Evolutionary conservation across 1,284 basidiomycete species (phyloP), one percentile per base, ranked within the genome.

Genomic region (Heterobasidion parviporum): DNA sequence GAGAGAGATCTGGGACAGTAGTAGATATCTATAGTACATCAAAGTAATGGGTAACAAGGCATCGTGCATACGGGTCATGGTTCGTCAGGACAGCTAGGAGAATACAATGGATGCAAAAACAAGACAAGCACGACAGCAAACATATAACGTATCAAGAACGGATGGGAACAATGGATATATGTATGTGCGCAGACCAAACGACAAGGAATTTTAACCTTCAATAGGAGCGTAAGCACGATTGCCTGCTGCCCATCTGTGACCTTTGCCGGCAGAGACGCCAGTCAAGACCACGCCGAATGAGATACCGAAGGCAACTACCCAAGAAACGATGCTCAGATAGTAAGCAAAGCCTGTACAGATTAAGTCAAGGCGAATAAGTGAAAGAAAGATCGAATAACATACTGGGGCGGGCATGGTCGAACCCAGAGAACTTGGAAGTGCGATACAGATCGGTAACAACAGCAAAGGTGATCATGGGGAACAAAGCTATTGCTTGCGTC

Each of bases 181-280:
- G 46, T n/a, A n/a, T 14, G 16, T 5, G 46, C n/a, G 51, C 6
- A 54, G 7, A 54, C n/a, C 18, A 34, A 35, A 50, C 9, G 1
- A 33, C 10, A 3, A n/a, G 32, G 15, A 38, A 12, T 47, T 54
- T 56, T 34, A 61, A 6, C 43, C 68, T 35, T 61, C 50, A 52
- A 87, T 84, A 16, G 75, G 78, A 41, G 67, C 71, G 64, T 89
- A 89, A 8, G 81, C 79, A 56, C 86, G 76, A 62, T 86, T 85
- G 51, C 87, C 87, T 44, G 87, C 87, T 48, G 87, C 87, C 87
- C 87, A 90, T 56, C 70, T 72, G 61, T 85, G 74, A 6, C 88
- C 88, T 51, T 73, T 76, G 57, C 82, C 80, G 8, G 87, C 86
- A 57, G 84, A 80, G 7, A 82, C 67, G 9, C 88, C 88, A 5